A percentile compares a stretch with the other conserved stretches of the same genome.
phyloP scores from a whole-genome alignment of 495 filamentous ascomycete species.

The Collariella sp. region DNA sequence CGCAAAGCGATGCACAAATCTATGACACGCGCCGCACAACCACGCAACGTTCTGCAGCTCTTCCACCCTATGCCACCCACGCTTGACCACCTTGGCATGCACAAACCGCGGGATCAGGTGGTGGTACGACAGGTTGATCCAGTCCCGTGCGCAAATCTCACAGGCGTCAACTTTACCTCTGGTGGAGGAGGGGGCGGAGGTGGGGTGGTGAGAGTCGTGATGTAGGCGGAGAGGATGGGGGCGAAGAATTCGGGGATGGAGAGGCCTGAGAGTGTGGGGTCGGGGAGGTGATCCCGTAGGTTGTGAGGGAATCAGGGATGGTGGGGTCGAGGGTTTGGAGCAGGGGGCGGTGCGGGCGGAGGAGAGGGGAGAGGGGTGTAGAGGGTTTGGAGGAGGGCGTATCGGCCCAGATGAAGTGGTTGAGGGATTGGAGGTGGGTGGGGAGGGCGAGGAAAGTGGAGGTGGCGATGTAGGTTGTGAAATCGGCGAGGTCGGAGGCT shows the following conservation, averaged over 20 bases:
- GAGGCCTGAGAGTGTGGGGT: background rate
- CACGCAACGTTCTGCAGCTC: constrained; percentile 75
- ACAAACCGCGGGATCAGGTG: constrained; percentile 71
- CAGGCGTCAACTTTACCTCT: constrained; percentile 46
- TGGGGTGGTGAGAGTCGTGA: constrained; percentile 43
- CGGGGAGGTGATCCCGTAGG: constrained; percentile 47
- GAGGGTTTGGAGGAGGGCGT: constrained; percentile 36
- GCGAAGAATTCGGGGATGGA: constrained; percentile 45
- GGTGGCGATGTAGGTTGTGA: constrained; percentile 63
- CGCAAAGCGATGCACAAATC: constrained; percentile 70
- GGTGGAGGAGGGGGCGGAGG: constrained; percentile 55
- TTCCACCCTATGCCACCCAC: constrained; percentile 73
- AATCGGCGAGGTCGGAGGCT: constrained; percentile 65
- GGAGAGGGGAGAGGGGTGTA: constrained; percentile 45
- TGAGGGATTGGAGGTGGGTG: constrained; percentile 47
- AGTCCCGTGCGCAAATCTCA: constrained; percentile 73
- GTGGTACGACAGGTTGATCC: constrained; percentile 73
- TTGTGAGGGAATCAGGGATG: constrained; percentile 55
- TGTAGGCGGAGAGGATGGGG: constrained; percentile 52
- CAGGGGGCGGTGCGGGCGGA: constrained; percentile 15
- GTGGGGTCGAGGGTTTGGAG: constrained; percentile 36
- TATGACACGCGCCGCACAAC: constrained; percentile 83
- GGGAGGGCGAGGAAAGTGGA: constrained; percentile 62
- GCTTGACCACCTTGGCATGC: constrained; percentile 69
- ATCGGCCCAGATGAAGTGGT: constrained; percentile 46